A percentile compares a stretch with the other conserved stretches of the same genome.
Evolutionary conservation across 2,329 filamentous ascomycete genomes (phyloP).

Genomic region (Rhytidhysteron rufulum): DNA sequence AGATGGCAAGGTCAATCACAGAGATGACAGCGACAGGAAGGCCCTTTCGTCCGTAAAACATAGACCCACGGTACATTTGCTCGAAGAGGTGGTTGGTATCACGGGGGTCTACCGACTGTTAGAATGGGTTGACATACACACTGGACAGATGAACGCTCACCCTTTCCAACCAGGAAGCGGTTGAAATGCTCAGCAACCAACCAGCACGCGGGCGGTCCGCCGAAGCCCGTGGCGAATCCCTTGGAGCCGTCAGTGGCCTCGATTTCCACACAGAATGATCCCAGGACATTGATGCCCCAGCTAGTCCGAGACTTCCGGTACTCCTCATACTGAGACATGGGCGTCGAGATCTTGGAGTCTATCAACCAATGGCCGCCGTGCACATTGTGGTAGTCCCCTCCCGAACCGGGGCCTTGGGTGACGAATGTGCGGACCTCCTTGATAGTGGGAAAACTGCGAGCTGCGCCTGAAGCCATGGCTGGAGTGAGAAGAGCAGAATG

Average conservation of each 20-base stretch:
- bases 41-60: slow-evolving; percentile 96
- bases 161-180: slow-evolving; percentile 79
- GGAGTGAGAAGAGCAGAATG: slow-evolving; percentile 30
- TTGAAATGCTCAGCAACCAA: slow-evolving; percentile 90
- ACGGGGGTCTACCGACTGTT: slow-evolving; percentile 61
- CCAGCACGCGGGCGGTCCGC: slow-evolving; percentile 91
- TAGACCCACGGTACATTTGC: slow-evolving; percentile 92
- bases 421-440: slow-evolving; percentile 71
- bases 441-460: slow-evolving; percentile 67
- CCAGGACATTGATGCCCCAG: slow-evolving; percentile 94
- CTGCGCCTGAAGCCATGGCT: slow-evolving; percentile 14
- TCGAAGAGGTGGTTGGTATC: slow-evolving; percentile 92
- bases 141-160: slow-evolving; percentile 40
- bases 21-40: slow-evolving; percentile 88
- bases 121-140: slow-evolving; percentile 35
- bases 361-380: slow-evolving; percentile 73
- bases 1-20: slow-evolving; percentile 87
- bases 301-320: slow-evolving; percentile 84
- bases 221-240: slow-evolving; percentile 90
- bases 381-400: slow-evolving; percentile 91
- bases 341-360: slow-evolving; percentile 87
- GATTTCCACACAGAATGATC: slow-evolving; percentile 87
- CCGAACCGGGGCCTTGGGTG: slow-evolving; percentile 60
- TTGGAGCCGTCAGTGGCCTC: slow-evolving; percentile 88
- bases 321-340: slow-evolving; percentile 83